A percentile compares a stretch with the other conserved stretches of the same genome.
phyloP scores from a whole-genome alignment of 2,329 filamentous ascomycete species.

The Arachnopeziza araneosa region DNA sequence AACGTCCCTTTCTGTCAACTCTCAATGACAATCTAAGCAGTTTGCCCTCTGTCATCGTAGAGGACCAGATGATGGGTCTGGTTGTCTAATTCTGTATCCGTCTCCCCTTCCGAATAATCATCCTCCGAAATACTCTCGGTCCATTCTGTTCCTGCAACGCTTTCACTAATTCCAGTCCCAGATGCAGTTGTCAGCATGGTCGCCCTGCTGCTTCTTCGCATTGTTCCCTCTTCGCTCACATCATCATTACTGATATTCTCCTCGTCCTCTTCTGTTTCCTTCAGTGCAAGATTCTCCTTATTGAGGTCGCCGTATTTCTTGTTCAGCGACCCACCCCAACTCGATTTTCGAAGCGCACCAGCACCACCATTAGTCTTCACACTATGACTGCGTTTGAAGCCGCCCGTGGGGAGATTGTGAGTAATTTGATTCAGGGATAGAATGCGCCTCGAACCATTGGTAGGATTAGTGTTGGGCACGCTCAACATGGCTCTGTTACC shows the following conservation, averaged over 20 bases:
- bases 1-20: not conserved
- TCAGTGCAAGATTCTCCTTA: constrained; percentile 58
- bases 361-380: constrained; percentile 55
- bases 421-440: constrained; percentile 87
- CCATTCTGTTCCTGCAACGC: constrained; percentile 27
- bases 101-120: constrained; percentile 7
- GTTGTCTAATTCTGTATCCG: not conserved
- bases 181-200: constrained; percentile 25
- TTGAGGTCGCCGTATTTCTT: constrained; percentile 45
- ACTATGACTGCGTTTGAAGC: constrained; percentile 72
- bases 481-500: constrained; percentile 31
- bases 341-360: constrained; percentile 56
- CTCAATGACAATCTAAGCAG: constrained; percentile 7
- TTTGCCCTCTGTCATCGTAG: constrained; percentile 15
- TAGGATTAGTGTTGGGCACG: constrained; percentile 37
- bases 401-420: constrained; percentile 57
- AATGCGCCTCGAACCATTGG: constrained; percentile 66
- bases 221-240: constrained; percentile 23
- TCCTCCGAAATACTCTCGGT: constrained; percentile 25
- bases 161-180: constrained; percentile 22
- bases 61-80: constrained; percentile 12
- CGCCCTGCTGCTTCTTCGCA: constrained; percentile 29
- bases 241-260: constrained; percentile 14
- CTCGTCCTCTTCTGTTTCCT: constrained; percentile 53
- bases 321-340: constrained; percentile 53